Base-by-base conservation (phyloP, 805 yeast genomes). In the Kregervanrija pseudodelftensis region DNA sequence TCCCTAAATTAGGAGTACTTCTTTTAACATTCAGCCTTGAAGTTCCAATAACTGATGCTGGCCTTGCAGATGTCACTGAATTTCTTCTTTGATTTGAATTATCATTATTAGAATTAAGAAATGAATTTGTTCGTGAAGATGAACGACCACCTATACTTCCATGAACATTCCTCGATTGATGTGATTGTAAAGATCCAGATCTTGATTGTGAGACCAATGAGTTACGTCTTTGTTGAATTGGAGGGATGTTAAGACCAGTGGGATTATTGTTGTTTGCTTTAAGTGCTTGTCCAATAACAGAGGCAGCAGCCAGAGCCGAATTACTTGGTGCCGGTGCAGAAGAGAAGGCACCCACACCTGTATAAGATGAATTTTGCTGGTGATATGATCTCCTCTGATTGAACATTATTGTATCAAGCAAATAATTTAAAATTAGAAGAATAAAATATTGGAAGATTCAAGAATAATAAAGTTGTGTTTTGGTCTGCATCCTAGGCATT, bases 251-350 rank as follows among this genome's bases (percentile, higher is more conserved):
- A 57, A 67, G 39, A 55, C 59, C 54, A 50, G 49, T 46, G 52
- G 64, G 48, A 31, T 56, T 50, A 41, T 61, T 56, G 44, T 58
- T 55, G 39, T 60, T 61, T 48, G 70, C 63, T 51, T 65, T 67
- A 42, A 74, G 47, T 1, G 79, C 77, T 42, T 64, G 63, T 2
- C 80, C 80, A 47, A 76, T 71, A 3, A 77, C 77, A 8, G 76
- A 63, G 3, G 85, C 85, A 22, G 85, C 85, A 7, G 84, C 85
- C 22, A 79, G 52, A 1, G 85, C 85, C 40, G 74, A 74, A 3
- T 77, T 64, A 46, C 68, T 65, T 9, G 72, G 66, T 2, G 58
- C 50, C 1, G 53, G 53, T 11, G 46, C 48, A 3, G 51, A 41
- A 10, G 51, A 47, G 39, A 50, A 50, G 1, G 53, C 53, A 3